Evolutionary conservation across 1,284 basidiomycete genomes (phyloP).

Genomic region (Rhodotorula mucilaginosa): DNA sequence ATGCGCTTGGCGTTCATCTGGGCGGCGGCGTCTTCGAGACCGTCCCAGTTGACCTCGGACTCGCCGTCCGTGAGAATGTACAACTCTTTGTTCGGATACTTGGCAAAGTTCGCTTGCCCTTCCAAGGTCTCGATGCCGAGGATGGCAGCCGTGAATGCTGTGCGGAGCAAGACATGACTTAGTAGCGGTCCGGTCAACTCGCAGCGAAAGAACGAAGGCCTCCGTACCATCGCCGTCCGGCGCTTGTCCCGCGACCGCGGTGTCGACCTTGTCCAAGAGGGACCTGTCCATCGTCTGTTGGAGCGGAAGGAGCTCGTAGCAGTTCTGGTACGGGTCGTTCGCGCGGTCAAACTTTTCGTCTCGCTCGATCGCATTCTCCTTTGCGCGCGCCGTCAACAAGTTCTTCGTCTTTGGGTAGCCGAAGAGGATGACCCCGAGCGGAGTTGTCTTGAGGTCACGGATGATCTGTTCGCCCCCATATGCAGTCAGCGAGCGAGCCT

Average conservation of each 20-base stretch:
- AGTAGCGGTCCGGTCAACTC: not conserved
- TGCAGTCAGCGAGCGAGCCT: too few relatives aligned
- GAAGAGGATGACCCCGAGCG: slow-evolving; percentile 27
- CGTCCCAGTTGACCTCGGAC: slow-evolving; percentile 40
- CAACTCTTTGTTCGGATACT: slow-evolving; percentile 44
- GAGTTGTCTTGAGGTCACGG: slow-evolving; percentile 37
- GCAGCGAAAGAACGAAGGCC: not conserved
- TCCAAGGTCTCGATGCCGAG: slow-evolving; percentile 41
- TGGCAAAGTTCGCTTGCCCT: slow-evolving; percentile 26
- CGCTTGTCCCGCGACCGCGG: slow-evolving; percentile 19
- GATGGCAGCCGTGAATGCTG: slow-evolving; percentile 39
- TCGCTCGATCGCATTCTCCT: slow-evolving; percentile 11
- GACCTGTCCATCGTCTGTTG: slow-evolving; percentile 5
- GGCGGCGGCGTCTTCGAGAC: slow-evolving; percentile 25
- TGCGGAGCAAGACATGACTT: not conserved
- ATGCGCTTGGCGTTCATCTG: slow-evolving; percentile 41
- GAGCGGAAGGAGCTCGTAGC: slow-evolving; percentile 29
- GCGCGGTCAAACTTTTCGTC: slow-evolving; percentile 22
- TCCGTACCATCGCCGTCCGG: slow-evolving; percentile 25
- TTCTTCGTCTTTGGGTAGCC: slow-evolving; percentile 34
- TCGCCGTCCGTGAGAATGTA: slow-evolving; percentile 48
- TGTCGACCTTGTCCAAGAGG: slow-evolving; percentile 19
- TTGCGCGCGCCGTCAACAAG: slow-evolving; percentile 19
- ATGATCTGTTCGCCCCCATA: slow-evolving; percentile 28
- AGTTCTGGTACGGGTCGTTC: slow-evolving; percentile 29